These are phyloP conservation scores for Eremothecium gossypii DNA, from an alignment of 1,139 yeast species.

Conservation along the genomic window DNA sequence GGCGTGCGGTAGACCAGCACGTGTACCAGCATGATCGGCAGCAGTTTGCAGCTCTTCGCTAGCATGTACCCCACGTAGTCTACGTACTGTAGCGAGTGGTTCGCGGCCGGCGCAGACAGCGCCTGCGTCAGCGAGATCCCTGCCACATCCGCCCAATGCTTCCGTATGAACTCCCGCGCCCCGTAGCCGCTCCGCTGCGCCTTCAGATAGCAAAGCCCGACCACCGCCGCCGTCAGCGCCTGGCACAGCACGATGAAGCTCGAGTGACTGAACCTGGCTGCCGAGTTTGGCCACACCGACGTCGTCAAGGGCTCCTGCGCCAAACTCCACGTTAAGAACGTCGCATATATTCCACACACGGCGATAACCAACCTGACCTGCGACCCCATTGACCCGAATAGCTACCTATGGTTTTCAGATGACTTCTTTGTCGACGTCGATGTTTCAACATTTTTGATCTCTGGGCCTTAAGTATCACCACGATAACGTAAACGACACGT, in stretches of 20 bases:
- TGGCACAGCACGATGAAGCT: constrained; percentile 67
- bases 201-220: constrained; percentile 54
- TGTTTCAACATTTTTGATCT: no score
- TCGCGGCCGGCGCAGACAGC: constrained; percentile 75
- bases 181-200: constrained; percentile 28
- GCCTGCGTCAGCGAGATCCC: constrained; percentile 73
- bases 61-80: constrained; percentile 77
- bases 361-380: constrained; percentile 6
- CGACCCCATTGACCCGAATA: not conserved
- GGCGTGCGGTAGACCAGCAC: constrained; percentile 58
- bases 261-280: constrained; percentile 60
- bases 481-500: no score
- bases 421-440: no score
- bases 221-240: constrained; percentile 57
- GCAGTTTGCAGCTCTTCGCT: constrained; percentile 87
- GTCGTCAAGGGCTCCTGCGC: constrained; percentile 83
- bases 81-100: constrained; percentile 63
- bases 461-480: no score
- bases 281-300: constrained; percentile 58
- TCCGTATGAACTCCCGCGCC: constrained; percentile 22
- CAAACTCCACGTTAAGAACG: constrained; percentile 85
- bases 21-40: constrained; percentile 87
- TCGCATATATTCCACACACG: constrained; percentile 58
- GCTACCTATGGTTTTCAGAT: no score
- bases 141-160: constrained; percentile 35